A percentile compares a stretch with the other conserved stretches of the same genome.
These are phyloP conservation scores for Boletus sp. DNA, from an alignment of 1,284 basidiomycete genomes.

Conservation along the genomic window DNA sequence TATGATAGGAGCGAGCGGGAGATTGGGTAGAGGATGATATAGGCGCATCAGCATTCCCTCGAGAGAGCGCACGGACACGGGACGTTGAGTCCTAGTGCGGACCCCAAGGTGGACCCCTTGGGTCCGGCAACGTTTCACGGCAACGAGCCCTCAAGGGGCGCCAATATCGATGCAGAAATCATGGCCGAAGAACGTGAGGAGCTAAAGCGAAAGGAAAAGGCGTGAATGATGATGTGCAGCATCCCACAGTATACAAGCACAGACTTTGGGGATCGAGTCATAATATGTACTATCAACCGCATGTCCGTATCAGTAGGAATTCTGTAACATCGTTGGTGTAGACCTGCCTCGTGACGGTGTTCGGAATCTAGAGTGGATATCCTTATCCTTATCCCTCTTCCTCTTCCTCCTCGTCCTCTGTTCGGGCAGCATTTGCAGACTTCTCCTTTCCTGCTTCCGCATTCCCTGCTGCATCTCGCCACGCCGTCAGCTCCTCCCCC, in stretches of 20 bases:
- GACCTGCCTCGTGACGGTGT: not conserved
- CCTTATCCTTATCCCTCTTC: constrained; percentile 22
- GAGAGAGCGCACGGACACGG: constrained; percentile 27
- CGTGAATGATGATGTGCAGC: constrained; percentile 14
- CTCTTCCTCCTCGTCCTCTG: constrained; percentile 38
- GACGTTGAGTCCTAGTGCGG: constrained; percentile 16
- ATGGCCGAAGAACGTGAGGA: constrained; percentile 47
- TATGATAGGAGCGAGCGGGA: constrained; percentile 39
- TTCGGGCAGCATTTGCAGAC: constrained; percentile 37
- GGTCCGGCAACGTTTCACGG: constrained; percentile 47
- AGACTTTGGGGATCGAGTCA: not conserved
- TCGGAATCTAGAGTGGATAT: not conserved
- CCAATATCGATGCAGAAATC: constrained; percentile 57
- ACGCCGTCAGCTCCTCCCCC: constrained; percentile 62
- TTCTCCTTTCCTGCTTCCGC: constrained; percentile 51
- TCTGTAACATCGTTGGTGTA: not conserved
- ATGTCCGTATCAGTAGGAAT: not conserved
- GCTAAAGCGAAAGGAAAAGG: constrained; percentile 46
- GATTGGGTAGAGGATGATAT: constrained; percentile 36
- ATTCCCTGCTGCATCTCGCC: constrained; percentile 66
- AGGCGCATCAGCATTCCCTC: constrained; percentile 33
- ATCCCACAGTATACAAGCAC: not conserved
- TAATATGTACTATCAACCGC: constrained; percentile 5
- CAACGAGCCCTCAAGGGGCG: constrained; percentile 58
- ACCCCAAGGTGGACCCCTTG: constrained; percentile 38